Base-by-base conservation (phyloP, 75 land plant species). In the Picea glauca region DNA sequence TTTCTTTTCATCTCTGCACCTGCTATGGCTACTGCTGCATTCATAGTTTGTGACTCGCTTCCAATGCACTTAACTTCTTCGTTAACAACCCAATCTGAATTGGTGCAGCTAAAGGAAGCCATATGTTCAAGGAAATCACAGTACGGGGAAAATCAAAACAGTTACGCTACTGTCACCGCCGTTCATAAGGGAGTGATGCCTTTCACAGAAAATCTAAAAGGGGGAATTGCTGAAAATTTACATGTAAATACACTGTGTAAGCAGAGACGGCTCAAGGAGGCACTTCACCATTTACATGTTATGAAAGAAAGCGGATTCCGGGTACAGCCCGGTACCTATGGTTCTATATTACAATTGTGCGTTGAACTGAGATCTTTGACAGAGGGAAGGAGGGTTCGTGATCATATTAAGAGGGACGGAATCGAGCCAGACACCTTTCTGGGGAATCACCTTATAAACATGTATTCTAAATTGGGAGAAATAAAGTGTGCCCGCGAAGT, bases 391-490 rank as follows among this genome's bases (percentile, higher is more conserved):
- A 70, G 7, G 13, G 12, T 70, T 15, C 74, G n/a, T 43, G 74
- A 70, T 38, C 74, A 70, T 46, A 70, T 70, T 43, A n/a, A n/a
- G 7, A 15, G 40, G 43, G 43, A 70, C n/a, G 74, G 54, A 18
- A n/a, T 70, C n/a, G n/a, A 6, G 54, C 40, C n/a, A 40, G 74
- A 70, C 4, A 70, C 21, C 12, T 70, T n/a, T 40, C 23, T 70
- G 21, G 74, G 74, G 7, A 70, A 70, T 46, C 11, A 70, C 43
- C 74, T 70, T n/a, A 70, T 70, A 43, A 43, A 70, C 13, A 17
- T 70, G 74, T 70, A 70, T 70, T 70, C 74, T 32, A 70, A 43
- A 70, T 70, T 70, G 11, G 74, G 74, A n/a, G 40, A 8, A 3
- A n/a, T 70, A 20, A 46, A 70, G 74, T 1, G 43, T 70, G 74